Conservation (phyloP, 2,329 filamentous ascomycete genomes). For the Aureobasidium namibiae region DNA sequence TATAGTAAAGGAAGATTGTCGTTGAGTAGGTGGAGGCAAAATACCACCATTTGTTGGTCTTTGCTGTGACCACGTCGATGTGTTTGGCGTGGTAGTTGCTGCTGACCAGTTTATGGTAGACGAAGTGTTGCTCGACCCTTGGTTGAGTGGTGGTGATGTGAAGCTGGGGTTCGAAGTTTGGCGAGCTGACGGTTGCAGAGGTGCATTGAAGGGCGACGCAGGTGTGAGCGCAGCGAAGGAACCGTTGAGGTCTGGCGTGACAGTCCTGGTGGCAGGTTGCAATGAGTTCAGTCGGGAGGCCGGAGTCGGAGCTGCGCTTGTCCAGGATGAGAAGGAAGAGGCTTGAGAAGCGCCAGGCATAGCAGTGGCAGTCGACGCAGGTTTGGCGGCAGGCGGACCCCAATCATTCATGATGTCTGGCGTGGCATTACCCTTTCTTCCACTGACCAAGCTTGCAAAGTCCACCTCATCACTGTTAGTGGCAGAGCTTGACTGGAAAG, state of each 20-base stretch:
- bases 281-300: conserved; percentile 6
- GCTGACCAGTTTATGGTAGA: conserved; percentile 46
- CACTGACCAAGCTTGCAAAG: conserved; percentile 85
- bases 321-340: conserved; percentile 40
- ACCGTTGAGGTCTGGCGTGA: conserved; percentile 28
- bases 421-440: conserved; percentile 42
- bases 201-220: conserved; percentile 23
- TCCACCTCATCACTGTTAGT: conserved; percentile 56
- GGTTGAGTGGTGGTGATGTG: conserved; percentile 17
- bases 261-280: conserved; percentile 18
- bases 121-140: conserved; percentile 23
- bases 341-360: conserved; percentile 17
- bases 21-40: conserved; percentile 15
- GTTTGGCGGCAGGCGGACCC: conserved; percentile 29
- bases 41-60: background rate
- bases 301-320: conserved; percentile 12
- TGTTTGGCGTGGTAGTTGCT: conserved; percentile 17
- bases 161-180: conserved; percentile 11
- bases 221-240: conserved; percentile 28
- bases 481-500: conserved; percentile 17
- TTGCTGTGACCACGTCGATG: conserved; percentile 14
- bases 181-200: conserved; percentile 21
- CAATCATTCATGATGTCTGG: conserved; percentile 37
- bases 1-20: conserved; percentile 47
- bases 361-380: conserved; percentile 22